Evolutionary conservation across 208 protist species (phyloP).

Genomic region (Crithidia acanthocephali): DNA sequence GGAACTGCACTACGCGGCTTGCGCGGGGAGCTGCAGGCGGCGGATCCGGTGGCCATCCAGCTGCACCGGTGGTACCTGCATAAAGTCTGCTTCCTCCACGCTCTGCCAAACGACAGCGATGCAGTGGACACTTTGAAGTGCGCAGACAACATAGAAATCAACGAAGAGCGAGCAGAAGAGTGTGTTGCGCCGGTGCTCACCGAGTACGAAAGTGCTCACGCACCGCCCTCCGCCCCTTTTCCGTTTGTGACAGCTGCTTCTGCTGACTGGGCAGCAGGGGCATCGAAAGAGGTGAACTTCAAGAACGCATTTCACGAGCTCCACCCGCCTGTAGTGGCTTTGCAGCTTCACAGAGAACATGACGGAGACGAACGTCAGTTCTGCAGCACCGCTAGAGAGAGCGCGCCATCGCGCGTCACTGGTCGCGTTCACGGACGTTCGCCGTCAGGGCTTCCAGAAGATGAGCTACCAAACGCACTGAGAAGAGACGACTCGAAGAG

Average conservation of each 20-base stretch:
- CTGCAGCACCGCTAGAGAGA: neutral
- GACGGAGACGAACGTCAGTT: neutral
- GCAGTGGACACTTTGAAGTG: too few relatives aligned
- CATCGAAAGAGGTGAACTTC: slow-evolving; percentile 33
- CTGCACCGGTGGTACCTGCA: slow-evolving; percentile 58
- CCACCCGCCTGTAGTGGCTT: neutral
- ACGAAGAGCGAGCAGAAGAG: neutral
- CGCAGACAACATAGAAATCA: too few relatives aligned
- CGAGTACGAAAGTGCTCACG: neutral
- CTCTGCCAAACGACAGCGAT: slow-evolving; percentile 28
- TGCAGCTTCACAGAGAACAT: neutral
- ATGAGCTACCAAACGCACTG: neutral
- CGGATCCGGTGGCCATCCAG: slow-evolving; percentile 17
- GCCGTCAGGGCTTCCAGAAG: neutral
- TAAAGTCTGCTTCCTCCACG: slow-evolving; percentile 49
- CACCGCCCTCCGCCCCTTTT: neutral
- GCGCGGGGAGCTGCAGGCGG: slow-evolving; percentile 15
- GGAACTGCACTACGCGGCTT: slow-evolving; percentile 35
- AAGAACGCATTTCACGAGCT: slow-evolving; percentile 7
- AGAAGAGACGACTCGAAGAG: neutral
- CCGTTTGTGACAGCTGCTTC: neutral
- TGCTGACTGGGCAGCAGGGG: neutral
- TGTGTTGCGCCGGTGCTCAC: too few relatives aligned
- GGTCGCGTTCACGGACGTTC: slow-evolving; percentile 9
- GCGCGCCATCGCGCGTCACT: neutral